phyloP scores from a whole-genome alignment of 805 yeast species.

The Cyberlindnera xishuangbannaensis region DNA sequence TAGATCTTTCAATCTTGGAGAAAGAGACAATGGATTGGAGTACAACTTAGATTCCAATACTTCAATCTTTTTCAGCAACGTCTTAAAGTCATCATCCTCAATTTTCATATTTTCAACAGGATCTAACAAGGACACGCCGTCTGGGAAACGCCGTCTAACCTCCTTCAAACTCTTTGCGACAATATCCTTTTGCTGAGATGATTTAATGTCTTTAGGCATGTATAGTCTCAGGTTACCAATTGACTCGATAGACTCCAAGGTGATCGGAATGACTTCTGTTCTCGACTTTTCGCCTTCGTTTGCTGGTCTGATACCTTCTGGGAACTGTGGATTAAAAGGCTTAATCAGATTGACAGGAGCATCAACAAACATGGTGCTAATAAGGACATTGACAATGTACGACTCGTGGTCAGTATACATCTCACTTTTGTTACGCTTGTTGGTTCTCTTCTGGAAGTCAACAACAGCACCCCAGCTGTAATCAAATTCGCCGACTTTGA shows the following conservation, averaged over 20 bases:
- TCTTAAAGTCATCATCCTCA: conserved; percentile 69
- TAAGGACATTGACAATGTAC: conserved; percentile 79
- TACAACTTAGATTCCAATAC: conserved; percentile 71
- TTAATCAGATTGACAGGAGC: conserved; percentile 80
- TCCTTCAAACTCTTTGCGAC: conserved; percentile 70
- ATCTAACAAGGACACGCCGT: conserved; percentile 86
- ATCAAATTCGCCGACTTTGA: conserved; percentile 52
- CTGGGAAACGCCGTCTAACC: conserved; percentile 77
- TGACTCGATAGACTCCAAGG: conserved; percentile 66
- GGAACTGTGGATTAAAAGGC: conserved; percentile 69
- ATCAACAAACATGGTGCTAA: conserved; percentile 70
- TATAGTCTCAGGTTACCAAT: conserved; percentile 78
- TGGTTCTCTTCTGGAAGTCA: conserved; percentile 63
- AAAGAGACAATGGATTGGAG: conserved; percentile 61
- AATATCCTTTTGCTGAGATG: conserved; percentile 53
- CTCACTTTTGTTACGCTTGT: conserved; percentile 52
- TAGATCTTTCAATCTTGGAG: conserved; percentile 53
- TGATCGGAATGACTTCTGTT: conserved; percentile 78
- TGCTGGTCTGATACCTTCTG: conserved; percentile 88
- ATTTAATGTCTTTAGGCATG: conserved; percentile 70
- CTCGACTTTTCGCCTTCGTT: conserved; percentile 62
- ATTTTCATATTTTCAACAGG: conserved; percentile 93
- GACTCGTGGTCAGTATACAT: conserved; percentile 80
- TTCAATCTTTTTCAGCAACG: conserved; percentile 69
- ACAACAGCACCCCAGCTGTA: conserved; percentile 98